Evolutionary conservation across 2,329 filamentous ascomycete species (phyloP), one percentile per base, ranked within the genome.

Genomic region (Colletotrichum acutatum): DNA sequence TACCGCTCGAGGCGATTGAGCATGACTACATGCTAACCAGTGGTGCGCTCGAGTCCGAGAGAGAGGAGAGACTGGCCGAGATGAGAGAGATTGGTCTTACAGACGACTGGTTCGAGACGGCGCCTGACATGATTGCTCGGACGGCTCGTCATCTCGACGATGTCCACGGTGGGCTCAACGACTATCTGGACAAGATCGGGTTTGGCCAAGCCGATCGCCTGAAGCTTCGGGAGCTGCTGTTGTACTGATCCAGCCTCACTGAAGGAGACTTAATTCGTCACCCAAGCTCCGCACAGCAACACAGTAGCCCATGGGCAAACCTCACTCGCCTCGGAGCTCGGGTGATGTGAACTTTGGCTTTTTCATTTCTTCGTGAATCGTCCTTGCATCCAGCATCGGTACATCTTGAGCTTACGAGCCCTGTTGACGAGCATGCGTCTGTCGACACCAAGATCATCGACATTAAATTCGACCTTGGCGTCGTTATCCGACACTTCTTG

Each of bases 341-440:
- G 57, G 46, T 28, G 60, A n/a, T 62, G 24, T 72, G 37, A 34
- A 59, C 32, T 64, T 62, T 54, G 24, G 26, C 46, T 72, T 71
- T 70, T 83, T 80, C 86, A 88, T 84, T 86, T 87, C 84, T 95
- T 96, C 78, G 88, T 90, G 82, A 97, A 97, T 4, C 91, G 90
- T 34, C 93, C 94, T 83, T 97, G 94, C 81, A 97, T 90, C 95
- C 97, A 99, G 86, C 96, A 98, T 74, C 97, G 91, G 83, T 98
- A 98, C 97, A 99, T 99, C 85, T 98, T 99, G 61, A 98, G 86
- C 83, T 95, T 93, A 79, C 92, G 90, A 67, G 95, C 94, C 76
- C 97, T 91, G 82, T 99, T 99, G 68, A 99, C 95, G 68, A 99
- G 88, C 86, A 99, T 88, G 72, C 97, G 91, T 76, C 95, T 91